Evolutionary conservation across 2,329 filamentous ascomycete species (phyloP).

Genomic region (Talaromyces sp.): DNA sequence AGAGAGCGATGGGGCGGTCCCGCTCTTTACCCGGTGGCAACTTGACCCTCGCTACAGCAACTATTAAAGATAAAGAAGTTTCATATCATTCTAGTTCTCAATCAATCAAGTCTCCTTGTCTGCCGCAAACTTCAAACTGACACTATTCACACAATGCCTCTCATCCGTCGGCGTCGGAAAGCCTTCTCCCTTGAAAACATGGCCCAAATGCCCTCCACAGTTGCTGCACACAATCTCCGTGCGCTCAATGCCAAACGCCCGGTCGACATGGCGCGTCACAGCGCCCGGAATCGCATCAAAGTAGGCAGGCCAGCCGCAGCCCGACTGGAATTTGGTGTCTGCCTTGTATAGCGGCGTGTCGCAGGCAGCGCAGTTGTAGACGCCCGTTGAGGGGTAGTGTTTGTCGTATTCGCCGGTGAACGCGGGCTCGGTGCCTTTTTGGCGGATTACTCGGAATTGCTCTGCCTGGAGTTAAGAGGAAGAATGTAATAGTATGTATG

Average conservation of each 20-base stretch:
- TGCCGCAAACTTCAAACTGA: slow-evolving; percentile 77
- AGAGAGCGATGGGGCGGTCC: background rate
- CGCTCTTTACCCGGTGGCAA: background rate
- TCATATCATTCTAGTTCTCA: background rate
- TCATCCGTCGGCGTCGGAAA: slow-evolving; percentile 85
- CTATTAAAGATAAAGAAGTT: background rate
- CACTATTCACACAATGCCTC: slow-evolving; percentile 92
- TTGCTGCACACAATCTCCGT: slow-evolving; percentile 94
- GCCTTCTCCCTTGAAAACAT: slow-evolving; percentile 88
- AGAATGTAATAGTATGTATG: background rate
- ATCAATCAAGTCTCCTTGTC: slow-evolving; percentile 12
- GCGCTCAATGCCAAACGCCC: slow-evolving; percentile 71
- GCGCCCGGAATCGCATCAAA: slow-evolving; percentile 92
- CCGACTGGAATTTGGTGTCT: slow-evolving; percentile 89
- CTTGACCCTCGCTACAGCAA: too few relatives aligned
- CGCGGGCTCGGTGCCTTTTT: slow-evolving; percentile 85
- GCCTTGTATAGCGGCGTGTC: slow-evolving; percentile 86
- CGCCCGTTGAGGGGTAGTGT: slow-evolving; percentile 69
- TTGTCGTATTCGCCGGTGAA: slow-evolving; percentile 82
- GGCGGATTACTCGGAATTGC: slow-evolving; percentile 88
- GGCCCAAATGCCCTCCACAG: slow-evolving; percentile 86
- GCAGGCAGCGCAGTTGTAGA: slow-evolving; percentile 87
- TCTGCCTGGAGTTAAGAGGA: slow-evolving; percentile 49
- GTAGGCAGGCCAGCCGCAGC: slow-evolving; percentile 97
- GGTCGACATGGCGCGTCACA: slow-evolving; percentile 76